These are phyloP conservation scores for Cordia subcordata DNA, from an alignment of 257 asterid species.

Conservation along the genomic window DNA sequence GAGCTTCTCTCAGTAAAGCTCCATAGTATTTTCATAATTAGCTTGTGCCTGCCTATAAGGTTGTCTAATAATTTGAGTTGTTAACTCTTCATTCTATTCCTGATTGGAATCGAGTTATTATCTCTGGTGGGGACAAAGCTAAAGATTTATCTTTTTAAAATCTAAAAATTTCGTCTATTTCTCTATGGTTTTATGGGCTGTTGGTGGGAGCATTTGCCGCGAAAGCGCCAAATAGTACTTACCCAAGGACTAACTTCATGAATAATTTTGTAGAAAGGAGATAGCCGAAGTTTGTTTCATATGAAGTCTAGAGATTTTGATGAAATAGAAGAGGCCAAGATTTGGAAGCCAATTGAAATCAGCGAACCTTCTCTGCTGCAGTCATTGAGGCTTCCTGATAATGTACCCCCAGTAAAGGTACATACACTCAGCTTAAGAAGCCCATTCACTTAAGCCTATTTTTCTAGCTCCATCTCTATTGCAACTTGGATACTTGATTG, in stretches of 20 bases:
- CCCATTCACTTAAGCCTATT: too few relatives aligned
- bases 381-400: constrained; percentile 55
- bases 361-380: constrained; percentile 48
- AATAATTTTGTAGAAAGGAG: constrained; percentile 38
- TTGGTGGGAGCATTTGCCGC: background rate
- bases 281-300: constrained; percentile 35
- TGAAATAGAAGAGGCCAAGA: constrained; percentile 47
- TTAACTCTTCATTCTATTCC: too few relatives aligned
- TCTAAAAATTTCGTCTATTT: too few relatives aligned
- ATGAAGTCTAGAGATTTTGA: constrained; percentile 36
- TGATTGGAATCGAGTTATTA: too few relatives aligned
- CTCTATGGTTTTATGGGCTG: too few relatives aligned
- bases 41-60: too few relatives aligned
- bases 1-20: constrained; percentile 38
- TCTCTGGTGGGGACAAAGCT: too few relatives aligned
- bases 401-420: constrained; percentile 46
- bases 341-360: constrained; percentile 54
- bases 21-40: constrained; percentile 22
- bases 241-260: background rate
- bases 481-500: too few relatives aligned
- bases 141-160: too few relatives aligned
- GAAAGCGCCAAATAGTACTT: background rate
- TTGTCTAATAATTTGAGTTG: too few relatives aligned
- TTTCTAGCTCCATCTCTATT: too few relatives aligned
- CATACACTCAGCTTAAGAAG: background rate